Conservation (phyloP, 1,284 basidiomycete genomes). For the Ustilago vetiveriae region DNA sequence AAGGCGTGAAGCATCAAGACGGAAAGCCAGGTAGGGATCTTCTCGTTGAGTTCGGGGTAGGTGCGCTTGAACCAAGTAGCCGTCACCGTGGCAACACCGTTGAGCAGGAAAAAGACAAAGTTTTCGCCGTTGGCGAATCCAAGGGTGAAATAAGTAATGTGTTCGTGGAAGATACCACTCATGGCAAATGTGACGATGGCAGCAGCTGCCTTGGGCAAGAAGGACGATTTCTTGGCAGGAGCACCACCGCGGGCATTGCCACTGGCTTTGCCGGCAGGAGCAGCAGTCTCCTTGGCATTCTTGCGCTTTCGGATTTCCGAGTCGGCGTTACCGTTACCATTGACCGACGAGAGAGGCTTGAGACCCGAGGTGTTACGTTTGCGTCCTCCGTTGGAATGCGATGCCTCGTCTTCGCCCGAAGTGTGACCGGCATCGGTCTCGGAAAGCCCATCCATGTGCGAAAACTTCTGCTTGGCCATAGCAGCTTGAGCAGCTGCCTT, state of each 20-base stretch:
- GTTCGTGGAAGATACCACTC: constrained; percentile 64
- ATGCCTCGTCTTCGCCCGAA: constrained; percentile 53
- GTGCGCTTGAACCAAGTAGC: constrained; percentile 59
- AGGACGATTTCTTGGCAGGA: constrained; percentile 35
- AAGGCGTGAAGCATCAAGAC: constrained; percentile 57
- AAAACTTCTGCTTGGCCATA: constrained; percentile 14
- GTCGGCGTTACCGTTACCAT: too few species aligned
- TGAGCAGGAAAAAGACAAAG: constrained; percentile 64
- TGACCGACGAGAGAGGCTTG: constrained; percentile 40
- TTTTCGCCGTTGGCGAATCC: constrained; percentile 62
- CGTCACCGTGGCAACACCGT: constrained; percentile 60
- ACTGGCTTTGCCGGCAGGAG: constrained; percentile 16
- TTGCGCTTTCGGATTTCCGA: constrained; percentile 25
- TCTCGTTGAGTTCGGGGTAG: constrained; percentile 51
- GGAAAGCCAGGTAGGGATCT: constrained; percentile 54
- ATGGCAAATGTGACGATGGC: constrained; percentile 63
- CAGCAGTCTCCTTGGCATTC: constrained; percentile 1
- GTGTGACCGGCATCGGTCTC: constrained; percentile 58
- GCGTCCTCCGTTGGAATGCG: constrained; percentile 11
- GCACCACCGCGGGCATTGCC: constrained; percentile 2
- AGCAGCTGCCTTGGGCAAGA: constrained; percentile 57
- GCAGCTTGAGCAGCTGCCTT: constrained; percentile 10
- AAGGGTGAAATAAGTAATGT: constrained; percentile 61
- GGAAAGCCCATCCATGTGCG: constrained; percentile 58
- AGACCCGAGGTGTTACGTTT: constrained; percentile 25